Conservation (phyloP, 129 eudicot species). For the Heracleum sosnowskyi region DNA sequence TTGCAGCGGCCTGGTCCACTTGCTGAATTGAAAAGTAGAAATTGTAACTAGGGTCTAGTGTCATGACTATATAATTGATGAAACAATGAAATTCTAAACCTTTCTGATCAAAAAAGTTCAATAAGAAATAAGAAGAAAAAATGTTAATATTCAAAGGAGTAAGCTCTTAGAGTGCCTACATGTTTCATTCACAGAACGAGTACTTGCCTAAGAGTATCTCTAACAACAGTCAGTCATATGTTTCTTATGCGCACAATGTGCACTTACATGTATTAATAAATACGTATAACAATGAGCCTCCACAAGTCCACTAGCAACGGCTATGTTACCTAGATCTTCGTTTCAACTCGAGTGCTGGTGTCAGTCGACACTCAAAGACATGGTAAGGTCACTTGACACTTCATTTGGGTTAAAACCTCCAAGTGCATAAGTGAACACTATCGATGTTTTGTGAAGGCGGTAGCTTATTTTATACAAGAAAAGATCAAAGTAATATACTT, state of each 20-base stretch:
- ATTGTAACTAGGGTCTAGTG: neutral
- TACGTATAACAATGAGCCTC: neutral
- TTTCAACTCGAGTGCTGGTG: neutral
- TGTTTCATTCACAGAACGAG: neutral
- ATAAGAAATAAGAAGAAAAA: neutral
- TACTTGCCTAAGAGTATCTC: neutral
- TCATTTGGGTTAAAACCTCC: neutral
- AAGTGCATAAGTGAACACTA: neutral
- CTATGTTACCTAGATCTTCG: neutral
- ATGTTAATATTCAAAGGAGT: neutral
- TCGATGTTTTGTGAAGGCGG: neutral
- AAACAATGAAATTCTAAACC: neutral
- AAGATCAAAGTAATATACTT: slow-evolving; percentile 1
- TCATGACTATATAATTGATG: neutral
- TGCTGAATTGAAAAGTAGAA: slow-evolving; percentile 35
- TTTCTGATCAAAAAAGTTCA: no score
- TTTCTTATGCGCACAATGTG: neutral
- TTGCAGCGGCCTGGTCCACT: slow-evolving; percentile 91
- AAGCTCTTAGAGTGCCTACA: neutral
- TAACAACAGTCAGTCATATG: neutral
- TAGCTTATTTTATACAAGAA: slow-evolving; percentile 1
- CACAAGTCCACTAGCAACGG: neutral
- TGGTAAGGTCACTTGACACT: neutral
- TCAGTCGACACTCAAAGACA: no score
- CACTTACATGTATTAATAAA: no score